A percentile compares a stretch with the other conserved stretches of the same genome.
Evolutionary conservation across 2,329 filamentous ascomycete genomes (phyloP).

Genomic region (Diaporthe ampelina): DNA sequence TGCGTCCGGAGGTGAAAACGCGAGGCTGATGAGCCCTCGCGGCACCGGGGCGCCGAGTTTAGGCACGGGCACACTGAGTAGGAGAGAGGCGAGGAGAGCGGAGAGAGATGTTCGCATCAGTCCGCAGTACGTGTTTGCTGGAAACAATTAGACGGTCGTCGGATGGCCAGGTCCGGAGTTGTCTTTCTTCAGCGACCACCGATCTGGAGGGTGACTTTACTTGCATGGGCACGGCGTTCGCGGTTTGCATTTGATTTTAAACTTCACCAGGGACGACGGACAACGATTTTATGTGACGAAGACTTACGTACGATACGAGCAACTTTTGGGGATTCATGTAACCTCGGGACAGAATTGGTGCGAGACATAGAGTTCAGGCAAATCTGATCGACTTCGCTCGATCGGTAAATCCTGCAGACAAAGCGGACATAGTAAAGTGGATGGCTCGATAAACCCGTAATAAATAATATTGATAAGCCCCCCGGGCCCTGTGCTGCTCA

Average conservation of each 20-base stretch:
- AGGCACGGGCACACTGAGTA: conserved; percentile 41
- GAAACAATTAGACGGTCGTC: neutral
- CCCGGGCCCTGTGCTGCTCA: conserved; percentile 4
- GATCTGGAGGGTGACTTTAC: neutral
- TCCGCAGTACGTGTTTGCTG: conserved; percentile 39
- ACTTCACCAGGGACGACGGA: conserved; percentile 9
- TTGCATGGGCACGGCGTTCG: conserved; percentile 41
- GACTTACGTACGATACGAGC: conserved; percentile 25
- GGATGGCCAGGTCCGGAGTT: neutral
- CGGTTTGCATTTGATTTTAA: conserved; percentile 14
- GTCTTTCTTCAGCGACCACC: neutral
- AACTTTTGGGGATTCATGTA: neutral
- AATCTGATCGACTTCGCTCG: neutral
- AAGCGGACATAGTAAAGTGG: conserved; percentile 5
- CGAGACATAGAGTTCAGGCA: conserved; percentile 24
- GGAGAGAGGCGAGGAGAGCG: conserved; percentile 48
- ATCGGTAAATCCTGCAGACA: conserved; percentile 8
- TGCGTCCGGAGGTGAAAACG: conserved; percentile 25
- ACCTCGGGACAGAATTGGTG: conserved; percentile 6
- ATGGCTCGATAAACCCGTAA: conserved; percentile 24
- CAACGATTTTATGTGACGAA: conserved; percentile 33
- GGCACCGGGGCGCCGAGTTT: conserved; percentile 25
- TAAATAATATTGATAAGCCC: conserved; percentile 4
- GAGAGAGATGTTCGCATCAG: conserved; percentile 31
- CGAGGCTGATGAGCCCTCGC: conserved; percentile 45